phyloP scores from a whole-genome alignment of 768 basidiomycete species.

The Phaffia tasmanica region DNA sequence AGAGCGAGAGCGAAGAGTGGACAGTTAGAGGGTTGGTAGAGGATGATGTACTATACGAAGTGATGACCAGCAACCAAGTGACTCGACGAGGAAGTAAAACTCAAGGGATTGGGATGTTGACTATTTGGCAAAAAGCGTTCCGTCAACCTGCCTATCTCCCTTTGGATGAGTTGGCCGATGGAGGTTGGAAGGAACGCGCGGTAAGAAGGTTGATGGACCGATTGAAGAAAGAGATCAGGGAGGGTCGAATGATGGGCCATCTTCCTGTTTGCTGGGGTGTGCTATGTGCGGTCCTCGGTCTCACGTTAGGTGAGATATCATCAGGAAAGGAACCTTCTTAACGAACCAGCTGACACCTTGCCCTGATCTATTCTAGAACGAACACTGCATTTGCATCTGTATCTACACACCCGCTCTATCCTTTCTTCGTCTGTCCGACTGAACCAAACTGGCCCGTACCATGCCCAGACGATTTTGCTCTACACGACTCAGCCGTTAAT shows the following conservation, averaged over 20 bases:
- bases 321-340: not conserved
- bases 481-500: constrained; percentile 61
- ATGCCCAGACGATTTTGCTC: constrained; percentile 73
- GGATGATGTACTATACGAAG: constrained; percentile 68
- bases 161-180: constrained; percentile 31
- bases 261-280: constrained; percentile 85
- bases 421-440: constrained; percentile 85
- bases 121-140: constrained; percentile 74
- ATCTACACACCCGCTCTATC: constrained; percentile 79
- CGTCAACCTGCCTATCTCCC: constrained; percentile 44
- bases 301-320: constrained; percentile 51
- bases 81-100: constrained; percentile 73
- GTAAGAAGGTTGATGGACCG: constrained; percentile 16
- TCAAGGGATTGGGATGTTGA: constrained; percentile 85
- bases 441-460: constrained; percentile 86
- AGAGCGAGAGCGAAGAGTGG: constrained; percentile 24
- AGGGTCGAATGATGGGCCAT: constrained; percentile 62
- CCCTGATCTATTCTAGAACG: constrained; percentile 47
- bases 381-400: constrained; percentile 75
- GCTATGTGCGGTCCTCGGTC: constrained; percentile 61
- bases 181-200: constrained; percentile 28
- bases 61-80: constrained; percentile 81
- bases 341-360: not conserved
- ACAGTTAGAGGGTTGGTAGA: constrained; percentile 44
- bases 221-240: constrained; percentile 43